Base-by-base conservation (phyloP, 495 filamentous ascomycete genomes). In the Lepraria neglecta region DNA sequence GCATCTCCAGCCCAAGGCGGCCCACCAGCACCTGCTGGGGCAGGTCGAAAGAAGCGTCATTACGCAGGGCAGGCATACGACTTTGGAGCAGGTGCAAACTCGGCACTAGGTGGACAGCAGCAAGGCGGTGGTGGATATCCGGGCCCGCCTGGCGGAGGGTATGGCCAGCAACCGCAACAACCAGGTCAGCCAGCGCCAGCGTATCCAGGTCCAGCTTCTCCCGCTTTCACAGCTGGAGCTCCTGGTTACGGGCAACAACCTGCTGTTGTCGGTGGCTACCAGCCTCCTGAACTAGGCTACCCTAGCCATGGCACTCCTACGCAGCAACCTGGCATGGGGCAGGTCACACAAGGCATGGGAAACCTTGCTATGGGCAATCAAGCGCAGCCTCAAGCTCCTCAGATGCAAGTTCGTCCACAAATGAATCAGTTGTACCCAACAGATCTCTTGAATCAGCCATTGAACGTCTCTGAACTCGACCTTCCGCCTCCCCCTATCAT, bases 31-130 rank as follows among this genome's bases (percentile, higher is more conserved):
- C 65, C 69, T 10, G 40, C 33, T 75, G 80, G 62, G 73, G 83
- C 67, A 79, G 84, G 77, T 77, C 80, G 86, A 73, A 96, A 91
- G 80, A 95, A 96, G 80, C 80, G 91, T 73, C 84, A 87, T 46
- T 98, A 98, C 77, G 94, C 95, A 28, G 90, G 89, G 30, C 87
- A 91, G 71, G 92, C 92, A 6, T 98, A 92, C 72, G 95, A 96
- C 12, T 91, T 97, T 69, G 92, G 88, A 38, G 82, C 82, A 35
- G 94, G 94, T 66, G 89, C 87, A 68, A 98, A 98, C 83, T 85
- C 89, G 56, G 87, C 76, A 17, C 70, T 84, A 47, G 82, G 81
- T 63, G 82, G 79, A 53, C 84, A 87, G 69, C 71, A 70, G 50
- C 73, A 75, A 30, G 80, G 72, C 3, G 80, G 80, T 52, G 80